Conservation (phyloP, 2,329 filamentous ascomycete genomes). For the Diaporthe humulicola region DNA sequence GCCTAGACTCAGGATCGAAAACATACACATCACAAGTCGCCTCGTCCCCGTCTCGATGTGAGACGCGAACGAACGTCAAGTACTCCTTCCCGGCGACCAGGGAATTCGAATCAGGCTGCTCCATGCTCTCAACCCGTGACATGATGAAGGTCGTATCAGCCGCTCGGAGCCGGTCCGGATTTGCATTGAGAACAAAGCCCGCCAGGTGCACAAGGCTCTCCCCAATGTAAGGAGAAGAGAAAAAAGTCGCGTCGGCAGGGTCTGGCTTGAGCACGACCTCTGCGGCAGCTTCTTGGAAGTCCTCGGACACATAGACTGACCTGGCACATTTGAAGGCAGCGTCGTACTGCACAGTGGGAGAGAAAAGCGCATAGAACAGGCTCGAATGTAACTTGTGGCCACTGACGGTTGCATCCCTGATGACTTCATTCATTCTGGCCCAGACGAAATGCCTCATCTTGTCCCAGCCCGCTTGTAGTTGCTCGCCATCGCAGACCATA, state of each 20-base stretch:
- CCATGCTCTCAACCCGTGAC: slow-evolving; percentile 41
- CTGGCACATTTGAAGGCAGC: slow-evolving; percentile 40
- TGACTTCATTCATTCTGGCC: slow-evolving; percentile 26
- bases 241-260: slow-evolving; percentile 28
- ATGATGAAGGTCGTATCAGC: slow-evolving; percentile 40
- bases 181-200: slow-evolving; percentile 42
- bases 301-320: slow-evolving; percentile 39
- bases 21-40: slow-evolving; percentile 42
- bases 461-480: slow-evolving; percentile 33
- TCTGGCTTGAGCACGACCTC: slow-evolving; percentile 40
- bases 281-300: slow-evolving; percentile 38
- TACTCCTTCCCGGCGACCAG: slow-evolving; percentile 41
- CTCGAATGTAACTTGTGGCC: slow-evolving; percentile 32
- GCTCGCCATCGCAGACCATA: slow-evolving; percentile 25
- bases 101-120: slow-evolving; percentile 32
- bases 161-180: slow-evolving; percentile 14
- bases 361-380: slow-evolving; percentile 45
- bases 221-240: slow-evolving; percentile 42
- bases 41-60: slow-evolving; percentile 37
- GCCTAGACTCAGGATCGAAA: slow-evolving; percentile 38
- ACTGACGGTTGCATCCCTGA: slow-evolving; percentile 8
- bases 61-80: slow-evolving; percentile 40
- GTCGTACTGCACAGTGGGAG: slow-evolving; percentile 41
- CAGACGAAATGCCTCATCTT: slow-evolving; percentile 28
- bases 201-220: slow-evolving; percentile 43